Evolutionary conservation across 495 filamentous ascomycete species (phyloP), one percentile per base, ranked within the genome.

Genomic region (Lasiosphaeris hirsuta): DNA sequence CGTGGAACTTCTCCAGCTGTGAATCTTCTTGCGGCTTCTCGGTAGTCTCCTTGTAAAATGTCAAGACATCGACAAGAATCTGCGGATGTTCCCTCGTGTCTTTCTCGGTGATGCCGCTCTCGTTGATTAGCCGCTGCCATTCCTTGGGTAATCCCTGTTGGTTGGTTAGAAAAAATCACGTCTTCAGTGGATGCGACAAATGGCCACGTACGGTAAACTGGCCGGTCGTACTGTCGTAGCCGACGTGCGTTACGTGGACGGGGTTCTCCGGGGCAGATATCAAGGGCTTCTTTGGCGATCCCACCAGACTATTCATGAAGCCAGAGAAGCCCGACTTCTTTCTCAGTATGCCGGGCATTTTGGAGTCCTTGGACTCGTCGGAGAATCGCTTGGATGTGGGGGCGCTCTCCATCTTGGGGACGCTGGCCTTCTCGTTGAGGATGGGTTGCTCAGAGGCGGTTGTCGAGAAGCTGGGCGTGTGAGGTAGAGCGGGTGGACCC

Each of bases 211-310:
- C 90, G 37, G 94, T 98, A 71, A 96, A 98, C 72, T 97, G 90
- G 54, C 94, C 94, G 3, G 94, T 98, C 62, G 90, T 83, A 74
- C 95, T 96, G 71, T 98, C 92, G 70, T 96, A 96, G 48, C 95
- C 92, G 53, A 98, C 94, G 68, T 98, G 94, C 42, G 95, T 98
- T 52, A 98, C 88, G 70, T 98, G 94, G 30, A 97, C 91, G 10
- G 95, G 95, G 68, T 98, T 97, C 71, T 96, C 92, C 41, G 94
- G 94, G 8, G 90, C 87, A 6, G 94, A 97, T 59, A 98, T 97
- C 66, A 95, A 87, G 36, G 94, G 88, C 58, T 88, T 88, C 61
- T 91, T 88, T 40, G 89, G 94, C 23, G 90, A 93, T 37, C 94
- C 91, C 45, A 97, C 82, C 72, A 97, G 81, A 72, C 88, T 93